phyloP scores from a whole-genome alignment of 2,329 filamentous ascomycete genomes.

The Cercospora sp. region DNA sequence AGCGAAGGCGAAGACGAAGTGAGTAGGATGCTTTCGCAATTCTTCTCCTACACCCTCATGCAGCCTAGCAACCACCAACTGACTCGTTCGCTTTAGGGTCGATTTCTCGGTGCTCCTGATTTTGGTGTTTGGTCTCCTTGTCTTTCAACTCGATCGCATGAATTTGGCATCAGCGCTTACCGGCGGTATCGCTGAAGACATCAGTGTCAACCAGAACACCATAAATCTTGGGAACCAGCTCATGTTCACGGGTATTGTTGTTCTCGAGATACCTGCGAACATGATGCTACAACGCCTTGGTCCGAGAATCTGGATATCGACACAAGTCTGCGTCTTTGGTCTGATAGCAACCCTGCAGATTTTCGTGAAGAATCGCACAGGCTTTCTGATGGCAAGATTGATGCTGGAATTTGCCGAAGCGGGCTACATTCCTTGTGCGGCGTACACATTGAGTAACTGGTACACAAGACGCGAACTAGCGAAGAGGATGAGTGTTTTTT shows the following conservation, averaged over 20 bases:
- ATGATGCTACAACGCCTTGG: slow-evolving; percentile 42
- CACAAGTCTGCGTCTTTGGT: slow-evolving; percentile 9
- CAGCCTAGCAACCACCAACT: background rate
- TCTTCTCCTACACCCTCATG: background rate
- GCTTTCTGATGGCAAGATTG: slow-evolving; percentile 1
- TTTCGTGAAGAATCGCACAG: background rate
- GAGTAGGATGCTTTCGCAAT: background rate
- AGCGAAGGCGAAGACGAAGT: background rate
- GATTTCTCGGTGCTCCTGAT: slow-evolving; percentile 52
- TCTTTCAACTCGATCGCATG: slow-evolving; percentile 56
- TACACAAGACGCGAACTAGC: slow-evolving; percentile 11
- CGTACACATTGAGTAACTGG: slow-evolving; percentile 4
- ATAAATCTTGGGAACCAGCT: slow-evolving; percentile 57
- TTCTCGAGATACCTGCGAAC: slow-evolving; percentile 56
- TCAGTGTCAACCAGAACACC: slow-evolving; percentile 48
- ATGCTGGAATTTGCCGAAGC: slow-evolving; percentile 12
- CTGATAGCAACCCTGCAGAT: slow-evolving; percentile 9
- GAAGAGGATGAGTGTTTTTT: background rate
- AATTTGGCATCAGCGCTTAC: slow-evolving; percentile 55
- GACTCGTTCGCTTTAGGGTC: slow-evolving; percentile 39
- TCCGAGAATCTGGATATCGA: background rate
- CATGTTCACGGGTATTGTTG: slow-evolving; percentile 54
- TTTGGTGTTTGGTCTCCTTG: slow-evolving; percentile 52
- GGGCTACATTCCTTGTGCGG: slow-evolving; percentile 12
- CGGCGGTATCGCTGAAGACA: slow-evolving; percentile 48